phyloP scores from a whole-genome alignment of 2,329 filamentous ascomycete species.

The Pseudogymnoascus sp. region DNA sequence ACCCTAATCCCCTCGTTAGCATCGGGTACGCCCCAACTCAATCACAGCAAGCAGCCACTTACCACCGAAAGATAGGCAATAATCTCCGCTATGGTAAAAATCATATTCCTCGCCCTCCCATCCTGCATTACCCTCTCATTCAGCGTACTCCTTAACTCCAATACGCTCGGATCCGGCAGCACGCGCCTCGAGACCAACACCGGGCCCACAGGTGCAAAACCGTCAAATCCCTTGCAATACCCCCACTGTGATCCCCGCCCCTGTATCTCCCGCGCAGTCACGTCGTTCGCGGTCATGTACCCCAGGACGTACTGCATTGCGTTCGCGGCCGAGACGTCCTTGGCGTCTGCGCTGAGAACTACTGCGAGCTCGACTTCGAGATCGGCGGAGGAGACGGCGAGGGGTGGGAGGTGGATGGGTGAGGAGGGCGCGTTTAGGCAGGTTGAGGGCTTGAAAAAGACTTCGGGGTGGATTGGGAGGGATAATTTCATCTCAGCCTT shows the following conservation, averaged over 20 bases:
- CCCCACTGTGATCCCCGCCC: slow-evolving; percentile 47
- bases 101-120: slow-evolving; percentile 40
- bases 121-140: slow-evolving; percentile 46
- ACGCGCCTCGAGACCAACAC: slow-evolving; percentile 37
- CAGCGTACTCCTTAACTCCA: slow-evolving; percentile 36
- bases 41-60: background rate
- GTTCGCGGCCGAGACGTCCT: slow-evolving; percentile 48
- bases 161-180: slow-evolving; percentile 32
- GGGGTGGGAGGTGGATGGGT: slow-evolving; percentile 45
- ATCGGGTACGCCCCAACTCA: background rate
- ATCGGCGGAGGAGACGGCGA: slow-evolving; percentile 43
- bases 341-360: slow-evolving; percentile 22
- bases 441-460: slow-evolving; percentile 52
- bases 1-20: slow-evolving; percentile 29
- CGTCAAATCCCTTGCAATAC: slow-evolving; percentile 53
- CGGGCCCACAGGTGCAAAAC: slow-evolving; percentile 46
- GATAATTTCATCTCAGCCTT: slow-evolving; percentile 45
- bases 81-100: slow-evolving; percentile 41
- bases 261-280: slow-evolving; percentile 52
- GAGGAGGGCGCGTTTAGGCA: slow-evolving; percentile 47
- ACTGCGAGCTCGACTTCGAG: slow-evolving; percentile 15
- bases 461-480: slow-evolving; percentile 46
- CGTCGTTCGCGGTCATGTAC: slow-evolving; percentile 57
- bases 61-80: slow-evolving; percentile 26
- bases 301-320: slow-evolving; percentile 54